These are phyloP conservation scores for Astrothelium macrocarpum DNA, from an alignment of 495 filamentous ascomycete genomes.

Conservation along the genomic window DNA sequence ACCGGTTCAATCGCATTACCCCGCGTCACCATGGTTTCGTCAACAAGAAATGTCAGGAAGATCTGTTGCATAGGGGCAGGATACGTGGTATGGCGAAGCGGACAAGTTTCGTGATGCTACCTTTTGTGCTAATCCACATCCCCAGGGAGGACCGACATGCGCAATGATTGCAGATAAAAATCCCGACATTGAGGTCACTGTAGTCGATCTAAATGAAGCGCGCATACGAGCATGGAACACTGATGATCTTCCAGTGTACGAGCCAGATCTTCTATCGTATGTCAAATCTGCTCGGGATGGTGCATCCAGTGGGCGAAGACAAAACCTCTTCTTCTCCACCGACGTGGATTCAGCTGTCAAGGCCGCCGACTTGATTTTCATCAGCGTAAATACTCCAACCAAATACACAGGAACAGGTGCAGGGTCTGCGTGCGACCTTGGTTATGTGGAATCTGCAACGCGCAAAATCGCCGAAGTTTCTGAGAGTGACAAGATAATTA, in stretches of 20 bases:
- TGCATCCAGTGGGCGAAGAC: conserved; percentile 32
- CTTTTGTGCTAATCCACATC: background rate
- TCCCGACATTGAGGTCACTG: conserved; percentile 55
- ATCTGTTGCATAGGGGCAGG: conserved; percentile 57
- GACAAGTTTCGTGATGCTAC: conserved; percentile 2
- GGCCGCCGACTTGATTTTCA: conserved; percentile 65
- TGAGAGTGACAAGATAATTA: conserved; percentile 58
- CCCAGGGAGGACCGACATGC: conserved; percentile 61
- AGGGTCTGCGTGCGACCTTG: conserved; percentile 62
- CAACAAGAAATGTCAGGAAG: conserved; percentile 36
- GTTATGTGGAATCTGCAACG: conserved; percentile 60
- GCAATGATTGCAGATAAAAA: conserved; percentile 67
- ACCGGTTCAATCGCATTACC: background rate
- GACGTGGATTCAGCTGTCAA: conserved; percentile 50
- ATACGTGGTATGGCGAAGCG: conserved; percentile 43
- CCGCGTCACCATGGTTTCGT: background rate
- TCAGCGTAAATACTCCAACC: conserved; percentile 75
- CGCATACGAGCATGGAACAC: conserved; percentile 70
- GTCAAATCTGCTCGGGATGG: conserved; percentile 56
- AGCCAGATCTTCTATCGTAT: conserved; percentile 59
- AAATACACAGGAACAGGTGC: conserved; percentile 61
- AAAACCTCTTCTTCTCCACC: conserved; percentile 65
- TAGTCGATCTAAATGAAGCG: conserved; percentile 56
- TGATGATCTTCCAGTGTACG: conserved; percentile 63
- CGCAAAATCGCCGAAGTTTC: conserved; percentile 58